Evolutionary conservation across 768 basidiomycete species (phyloP), one percentile per base, ranked within the genome.

Genomic region (Xerocomellus chrysenteron): DNA sequence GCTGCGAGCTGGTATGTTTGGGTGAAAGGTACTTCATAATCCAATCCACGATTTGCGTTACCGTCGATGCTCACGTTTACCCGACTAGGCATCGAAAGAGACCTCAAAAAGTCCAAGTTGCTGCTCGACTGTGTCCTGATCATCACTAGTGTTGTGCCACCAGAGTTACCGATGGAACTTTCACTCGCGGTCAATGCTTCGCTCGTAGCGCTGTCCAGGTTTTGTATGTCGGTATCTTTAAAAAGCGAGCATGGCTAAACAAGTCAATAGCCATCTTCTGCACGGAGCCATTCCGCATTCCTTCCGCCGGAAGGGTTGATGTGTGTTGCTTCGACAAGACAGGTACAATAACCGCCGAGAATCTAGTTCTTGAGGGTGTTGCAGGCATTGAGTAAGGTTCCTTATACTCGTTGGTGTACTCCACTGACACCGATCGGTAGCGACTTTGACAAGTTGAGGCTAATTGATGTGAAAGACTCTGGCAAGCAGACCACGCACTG

Each of bases 281-380:
- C 70, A 99, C 97, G 17, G 97, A 99, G 66, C 97, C 97, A 1
- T 98, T 99, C 84, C 85, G 97, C 21, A 99, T 98, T 58, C 95
- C 97, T 0, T 91, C 78, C 58, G 97, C 97, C 6, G 97, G 97
- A 6, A 84, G 94, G 21, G 94, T 98, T 3, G 97, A 99, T 64
- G 89, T 98, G 16, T 99, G 97, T 73, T 98, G 97, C 74, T 98
- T 99, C 64, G 97, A 99, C 75, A 99, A 99, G 80, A 99, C 97
- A 0, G 97, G 96, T 24, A 98, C 97, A 0, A 98, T 99, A 63
- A 99, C 97, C 0, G 93, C 93, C 0, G 95, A 98, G 71, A 88
- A 94, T 69, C 76, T 98, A 13, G 94, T 98, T 9, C 80, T 98
- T 1, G 95, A 99, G 69, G 97, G 97, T 52, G 82, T 99, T 41